These are phyloP conservation scores for Cryptococcus amylolentus DNA, from an alignment of 1,284 basidiomycete genomes.

Conservation along the genomic window DNA sequence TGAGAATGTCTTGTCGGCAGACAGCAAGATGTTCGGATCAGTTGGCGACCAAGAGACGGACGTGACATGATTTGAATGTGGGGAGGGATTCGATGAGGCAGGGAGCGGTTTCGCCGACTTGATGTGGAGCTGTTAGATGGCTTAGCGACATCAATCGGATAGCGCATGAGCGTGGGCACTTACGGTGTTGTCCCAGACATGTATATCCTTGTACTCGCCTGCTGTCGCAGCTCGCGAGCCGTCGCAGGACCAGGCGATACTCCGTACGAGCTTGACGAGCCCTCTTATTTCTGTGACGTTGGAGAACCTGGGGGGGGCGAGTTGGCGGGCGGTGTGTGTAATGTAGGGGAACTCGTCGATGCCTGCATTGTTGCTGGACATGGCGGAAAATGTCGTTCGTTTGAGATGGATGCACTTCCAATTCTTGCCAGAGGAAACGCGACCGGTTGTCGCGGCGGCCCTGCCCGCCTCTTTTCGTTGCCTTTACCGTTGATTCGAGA, in stretches of 20 bases:
- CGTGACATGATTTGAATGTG: slow-evolving; percentile 39
- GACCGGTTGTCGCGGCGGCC: too few relatives aligned
- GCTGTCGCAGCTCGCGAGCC: slow-evolving; percentile 26
- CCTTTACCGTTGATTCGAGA: too few relatives aligned
- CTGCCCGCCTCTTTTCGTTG: too few relatives aligned
- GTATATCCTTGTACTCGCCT: slow-evolving; percentile 24
- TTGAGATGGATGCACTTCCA: neutral
- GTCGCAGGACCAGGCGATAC: slow-evolving; percentile 29
- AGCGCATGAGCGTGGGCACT: neutral
- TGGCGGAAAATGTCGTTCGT: neutral
- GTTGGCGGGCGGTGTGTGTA: neutral
- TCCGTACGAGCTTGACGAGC: slow-evolving; percentile 19
- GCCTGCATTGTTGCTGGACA: neutral
- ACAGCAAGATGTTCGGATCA: slow-evolving; percentile 34
- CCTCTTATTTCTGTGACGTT: neutral
- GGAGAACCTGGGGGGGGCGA: neutral
- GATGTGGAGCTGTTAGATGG: slow-evolving; percentile 6
- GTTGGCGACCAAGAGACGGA: slow-evolving; percentile 41
- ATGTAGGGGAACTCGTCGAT: neutral
- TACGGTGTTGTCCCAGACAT: slow-evolving; percentile 25
- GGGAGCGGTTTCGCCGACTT: slow-evolving; percentile 19
- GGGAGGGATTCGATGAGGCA: slow-evolving; percentile 22
- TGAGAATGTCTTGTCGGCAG: slow-evolving; percentile 33
- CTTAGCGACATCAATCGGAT: neutral
- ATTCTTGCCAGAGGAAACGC: neutral